Evolutionary conservation across 2,329 filamentous ascomycete species (phyloP).

Genomic region (Clonostachys byssicola): DNA sequence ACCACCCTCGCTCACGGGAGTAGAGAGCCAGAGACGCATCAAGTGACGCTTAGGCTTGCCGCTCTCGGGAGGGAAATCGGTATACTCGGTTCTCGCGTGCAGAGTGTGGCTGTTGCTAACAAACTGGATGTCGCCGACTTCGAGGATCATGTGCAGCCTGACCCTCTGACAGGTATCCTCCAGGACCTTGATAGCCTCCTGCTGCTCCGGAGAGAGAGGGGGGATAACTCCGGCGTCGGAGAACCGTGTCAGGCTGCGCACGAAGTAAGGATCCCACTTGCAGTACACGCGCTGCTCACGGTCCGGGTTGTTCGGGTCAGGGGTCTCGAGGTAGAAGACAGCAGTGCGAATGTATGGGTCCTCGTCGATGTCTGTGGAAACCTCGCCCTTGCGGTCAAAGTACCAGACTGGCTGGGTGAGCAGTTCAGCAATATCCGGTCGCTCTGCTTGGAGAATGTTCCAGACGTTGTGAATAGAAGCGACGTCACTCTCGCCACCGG

Average conservation of each 20-base stretch:
- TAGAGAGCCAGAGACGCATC: constrained; percentile 79
- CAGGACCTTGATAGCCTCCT: constrained; percentile 49
- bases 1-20: constrained; percentile 73
- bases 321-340: constrained; percentile 72
- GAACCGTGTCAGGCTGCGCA: constrained; percentile 71
- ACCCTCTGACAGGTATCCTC: constrained; percentile 72
- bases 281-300: constrained; percentile 33
- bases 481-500: constrained; percentile 80
- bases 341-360: constrained; percentile 68
- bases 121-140: constrained; percentile 86
- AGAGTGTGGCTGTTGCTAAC: constrained; percentile 75
- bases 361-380: constrained; percentile 55
- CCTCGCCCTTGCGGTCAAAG: constrained; percentile 86
- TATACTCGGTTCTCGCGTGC: constrained; percentile 79
- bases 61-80: constrained; percentile 43
- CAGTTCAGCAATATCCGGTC: constrained; percentile 73
- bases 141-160: constrained; percentile 79
- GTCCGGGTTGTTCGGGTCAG: constrained; percentile 28
- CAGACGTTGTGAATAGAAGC: constrained; percentile 74
- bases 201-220: constrained; percentile 46
- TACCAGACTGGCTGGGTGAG: constrained; percentile 81
- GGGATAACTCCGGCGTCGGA: constrained; percentile 51
- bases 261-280: constrained; percentile 90
- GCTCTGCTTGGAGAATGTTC: constrained; percentile 70
- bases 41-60: constrained; percentile 64